Conservation (phyloP, 148 eudicot species). For the Camellia granthamiana region DNA sequence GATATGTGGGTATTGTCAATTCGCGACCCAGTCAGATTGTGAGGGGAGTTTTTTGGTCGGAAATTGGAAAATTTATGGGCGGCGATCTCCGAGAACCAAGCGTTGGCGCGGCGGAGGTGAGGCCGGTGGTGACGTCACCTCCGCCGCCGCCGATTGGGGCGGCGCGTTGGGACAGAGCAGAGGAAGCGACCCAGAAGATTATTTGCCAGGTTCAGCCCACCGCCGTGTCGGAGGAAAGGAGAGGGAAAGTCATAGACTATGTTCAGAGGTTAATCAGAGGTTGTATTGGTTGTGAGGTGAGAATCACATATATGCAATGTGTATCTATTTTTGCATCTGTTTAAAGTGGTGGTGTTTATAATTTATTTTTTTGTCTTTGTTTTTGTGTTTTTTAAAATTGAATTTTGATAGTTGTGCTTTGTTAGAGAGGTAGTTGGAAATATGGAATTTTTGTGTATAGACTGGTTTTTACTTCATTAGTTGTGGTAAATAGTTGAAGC, state of each 20-base stretch:
- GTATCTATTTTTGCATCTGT: background rate
- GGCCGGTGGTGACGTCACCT: conserved; percentile 26
- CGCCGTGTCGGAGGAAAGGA: conserved; percentile 48
- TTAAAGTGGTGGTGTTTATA: background rate
- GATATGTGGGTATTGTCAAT: conserved; percentile 1
- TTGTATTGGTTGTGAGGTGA: conserved; percentile 43
- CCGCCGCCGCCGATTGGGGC: conserved; percentile 16
- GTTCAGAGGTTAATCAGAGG: conserved; percentile 47
- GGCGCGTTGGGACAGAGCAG: conserved; percentile 44
- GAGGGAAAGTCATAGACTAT: conserved; percentile 50
- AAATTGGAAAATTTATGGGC: conserved; percentile 29
- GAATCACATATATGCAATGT: background rate
- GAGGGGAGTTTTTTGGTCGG: background rate
- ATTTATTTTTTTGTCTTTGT: background rate
- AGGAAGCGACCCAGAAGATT: conserved; percentile 34
- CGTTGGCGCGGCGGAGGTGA: conserved; percentile 41
- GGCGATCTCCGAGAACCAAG: conserved; percentile 46
- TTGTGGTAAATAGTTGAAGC: background rate
- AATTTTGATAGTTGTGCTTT: background rate
- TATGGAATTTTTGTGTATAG: background rate
- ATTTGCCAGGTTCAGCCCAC: conserved; percentile 53
- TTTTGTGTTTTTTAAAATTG: background rate
- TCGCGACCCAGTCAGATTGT: background rate
- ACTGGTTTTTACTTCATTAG: background rate
- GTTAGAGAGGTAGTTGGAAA: background rate